A percentile compares a stretch with the other conserved stretches of the same genome.
Conservation (phyloP, 345 rosid species). For the Brassica cretica region DNA sequence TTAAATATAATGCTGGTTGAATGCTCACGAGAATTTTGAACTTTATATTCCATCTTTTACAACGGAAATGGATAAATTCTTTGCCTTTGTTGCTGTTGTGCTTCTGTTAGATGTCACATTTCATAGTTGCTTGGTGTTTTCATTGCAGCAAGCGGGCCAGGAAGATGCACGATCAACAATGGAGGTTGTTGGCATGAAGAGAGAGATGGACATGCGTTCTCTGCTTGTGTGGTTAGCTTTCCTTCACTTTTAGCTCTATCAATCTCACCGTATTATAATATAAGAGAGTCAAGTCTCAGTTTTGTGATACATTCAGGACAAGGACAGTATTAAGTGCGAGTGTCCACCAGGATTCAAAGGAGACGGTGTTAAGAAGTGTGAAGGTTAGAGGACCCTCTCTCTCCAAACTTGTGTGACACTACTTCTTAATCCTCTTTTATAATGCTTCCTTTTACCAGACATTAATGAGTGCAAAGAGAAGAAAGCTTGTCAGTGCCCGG, state of each 20-base stretch:
- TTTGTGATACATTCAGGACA: slow-evolving; percentile 52
- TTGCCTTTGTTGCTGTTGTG: not conserved
- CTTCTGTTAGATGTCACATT: not conserved
- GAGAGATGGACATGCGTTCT: slow-evolving; percentile 53
- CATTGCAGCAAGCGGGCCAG: slow-evolving; percentile 62
- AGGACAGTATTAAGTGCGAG: slow-evolving; percentile 65
- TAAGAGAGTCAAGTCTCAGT: slow-evolving; percentile 22
- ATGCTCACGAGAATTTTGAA: no score
- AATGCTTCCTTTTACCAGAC: slow-evolving; percentile 47
- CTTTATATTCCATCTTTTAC: no score
- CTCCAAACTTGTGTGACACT: not conserved
- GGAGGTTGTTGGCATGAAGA: slow-evolving; percentile 79
- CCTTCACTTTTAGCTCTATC: not conserved
- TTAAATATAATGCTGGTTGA: no score
- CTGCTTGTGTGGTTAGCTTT: slow-evolving; percentile 74
- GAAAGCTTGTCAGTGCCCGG: slow-evolving; percentile 95
- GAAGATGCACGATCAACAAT: slow-evolving; percentile 65
- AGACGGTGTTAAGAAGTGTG: slow-evolving; percentile 78
- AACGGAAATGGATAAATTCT: no score
- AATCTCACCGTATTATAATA: not conserved
- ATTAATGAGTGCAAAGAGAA: slow-evolving; percentile 89
- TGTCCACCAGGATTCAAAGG: slow-evolving; percentile 95
- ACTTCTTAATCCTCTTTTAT: not conserved
- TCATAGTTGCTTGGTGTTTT: slow-evolving; percentile 2
- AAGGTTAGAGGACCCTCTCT: slow-evolving; percentile 48